phyloP scores from a whole-genome alignment of 1,284 basidiomycete species.

The Xerocomus minutiporus region DNA sequence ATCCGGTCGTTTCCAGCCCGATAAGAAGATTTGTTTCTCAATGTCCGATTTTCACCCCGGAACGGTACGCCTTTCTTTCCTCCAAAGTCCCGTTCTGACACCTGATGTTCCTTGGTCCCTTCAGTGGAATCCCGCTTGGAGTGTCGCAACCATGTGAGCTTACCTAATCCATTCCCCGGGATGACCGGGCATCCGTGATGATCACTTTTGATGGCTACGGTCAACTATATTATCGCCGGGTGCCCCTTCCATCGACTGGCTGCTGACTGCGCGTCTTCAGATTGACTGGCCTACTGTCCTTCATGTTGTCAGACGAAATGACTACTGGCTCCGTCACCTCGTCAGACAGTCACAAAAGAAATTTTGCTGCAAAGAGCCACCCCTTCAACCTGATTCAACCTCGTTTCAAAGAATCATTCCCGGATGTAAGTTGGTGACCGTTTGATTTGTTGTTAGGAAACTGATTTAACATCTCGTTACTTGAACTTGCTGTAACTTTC shows the following conservation, averaged over 20 bases:
- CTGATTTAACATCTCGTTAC: constrained; percentile 22
- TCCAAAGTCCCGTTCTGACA: background rate
- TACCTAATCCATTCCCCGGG: constrained; percentile 3
- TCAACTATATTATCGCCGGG: constrained; percentile 13
- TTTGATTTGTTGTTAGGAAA: constrained; percentile 13
- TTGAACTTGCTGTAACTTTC: constrained; percentile 18
- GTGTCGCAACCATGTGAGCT: constrained; percentile 84
- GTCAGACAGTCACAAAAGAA: constrained; percentile 73
- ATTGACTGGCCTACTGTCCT: constrained; percentile 89
- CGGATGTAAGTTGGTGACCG: constrained; percentile 56
- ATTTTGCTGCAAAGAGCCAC: constrained; percentile 78
- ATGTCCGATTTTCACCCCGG: constrained; percentile 95
- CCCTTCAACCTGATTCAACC: constrained; percentile 77
- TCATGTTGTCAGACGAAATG: constrained; percentile 97
- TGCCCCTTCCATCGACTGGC: background rate
- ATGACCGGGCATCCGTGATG: constrained; percentile 7
- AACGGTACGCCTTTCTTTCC: constrained; percentile 52
- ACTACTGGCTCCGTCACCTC: constrained; percentile 89
- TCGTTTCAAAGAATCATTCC: constrained; percentile 82
- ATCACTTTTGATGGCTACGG: constrained; percentile 16
- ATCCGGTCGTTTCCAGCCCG: constrained; percentile 87
- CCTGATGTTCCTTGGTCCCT: constrained; percentile 2
- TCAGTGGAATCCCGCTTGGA: constrained; percentile 92
- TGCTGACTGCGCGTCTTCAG: constrained; percentile 40
- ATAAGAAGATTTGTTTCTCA: constrained; percentile 94